phyloP scores from a whole-genome alignment of 192 early-diverging fungal species.

The Backusella luteola region DNA sequence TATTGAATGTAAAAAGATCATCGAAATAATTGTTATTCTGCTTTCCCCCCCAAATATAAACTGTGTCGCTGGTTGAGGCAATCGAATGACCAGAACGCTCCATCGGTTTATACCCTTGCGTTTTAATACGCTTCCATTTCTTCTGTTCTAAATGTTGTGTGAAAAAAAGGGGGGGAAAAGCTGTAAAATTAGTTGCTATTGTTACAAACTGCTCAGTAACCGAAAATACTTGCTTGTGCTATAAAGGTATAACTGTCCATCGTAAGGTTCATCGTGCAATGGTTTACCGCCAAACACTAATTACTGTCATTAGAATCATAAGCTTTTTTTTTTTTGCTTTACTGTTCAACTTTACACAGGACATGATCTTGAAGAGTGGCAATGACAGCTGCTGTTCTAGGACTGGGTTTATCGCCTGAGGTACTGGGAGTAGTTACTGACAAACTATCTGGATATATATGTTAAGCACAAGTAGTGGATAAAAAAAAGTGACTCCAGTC shows the following conservation, averaged over 20 bases:
- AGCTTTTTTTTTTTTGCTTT: neutral
- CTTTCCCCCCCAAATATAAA: slow-evolving; percentile 49
- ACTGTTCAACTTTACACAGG: slow-evolving; percentile 27
- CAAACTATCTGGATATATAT: neutral
- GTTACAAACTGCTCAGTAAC: neutral
- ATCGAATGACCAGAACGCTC: slow-evolving; percentile 47
- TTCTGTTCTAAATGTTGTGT: slow-evolving; percentile 27
- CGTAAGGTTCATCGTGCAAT: slow-evolving; percentile 27
- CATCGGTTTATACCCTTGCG: slow-evolving; percentile 31
- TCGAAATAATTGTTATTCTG: slow-evolving; percentile 38
- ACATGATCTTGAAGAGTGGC: slow-evolving; percentile 42
- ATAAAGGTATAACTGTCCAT: slow-evolving; percentile 33
- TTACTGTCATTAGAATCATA: neutral
- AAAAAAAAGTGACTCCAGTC: neutral
- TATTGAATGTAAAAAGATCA: slow-evolving; percentile 45
- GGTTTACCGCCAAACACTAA: slow-evolving; percentile 39
- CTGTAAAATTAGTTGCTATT: neutral
- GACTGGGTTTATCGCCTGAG: slow-evolving; percentile 36
- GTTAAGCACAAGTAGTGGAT: neutral
- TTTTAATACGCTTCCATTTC: slow-evolving; percentile 38
- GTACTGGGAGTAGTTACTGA: slow-evolving; percentile 20
- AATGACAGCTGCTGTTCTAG: slow-evolving; percentile 38
- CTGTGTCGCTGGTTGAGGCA: slow-evolving; percentile 34
- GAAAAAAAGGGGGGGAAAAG: neutral
- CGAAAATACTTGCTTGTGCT: slow-evolving; percentile 24